Evolutionary conservation across 2,329 filamentous ascomycete species (phyloP).

Genomic region (Chaetomium globosum): DNA sequence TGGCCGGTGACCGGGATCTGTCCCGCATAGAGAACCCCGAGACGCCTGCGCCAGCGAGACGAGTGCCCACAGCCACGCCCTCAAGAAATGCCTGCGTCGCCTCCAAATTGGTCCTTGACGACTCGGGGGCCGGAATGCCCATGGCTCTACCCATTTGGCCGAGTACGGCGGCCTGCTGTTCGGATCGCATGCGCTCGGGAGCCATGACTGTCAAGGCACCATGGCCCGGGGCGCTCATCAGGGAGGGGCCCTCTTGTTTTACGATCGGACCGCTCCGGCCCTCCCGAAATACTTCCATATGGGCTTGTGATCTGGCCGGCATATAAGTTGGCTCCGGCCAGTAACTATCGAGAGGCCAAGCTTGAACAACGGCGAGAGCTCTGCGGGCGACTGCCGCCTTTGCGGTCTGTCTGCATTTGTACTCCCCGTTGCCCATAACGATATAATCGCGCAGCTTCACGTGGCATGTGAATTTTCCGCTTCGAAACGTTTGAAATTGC

Average conservation of each 20-base stretch:
- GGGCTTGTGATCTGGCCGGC: neutral
- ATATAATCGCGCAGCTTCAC: slow-evolving; percentile 18
- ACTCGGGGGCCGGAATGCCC: slow-evolving; percentile 13
- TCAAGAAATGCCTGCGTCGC: slow-evolving; percentile 34
- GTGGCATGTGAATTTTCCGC: slow-evolving; percentile 17
- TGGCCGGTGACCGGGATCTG: slow-evolving; percentile 16
- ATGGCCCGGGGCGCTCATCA: neutral
- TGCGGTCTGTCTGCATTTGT: slow-evolving; percentile 9
- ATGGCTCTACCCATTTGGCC: neutral
- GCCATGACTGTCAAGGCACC: neutral
- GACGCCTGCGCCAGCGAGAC: slow-evolving; percentile 13
- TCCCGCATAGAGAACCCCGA: neutral
- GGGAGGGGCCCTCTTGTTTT: neutral
- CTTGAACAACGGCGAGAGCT: slow-evolving; percentile 22
- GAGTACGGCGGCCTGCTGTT: neutral
- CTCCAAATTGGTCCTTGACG: slow-evolving; percentile 22
- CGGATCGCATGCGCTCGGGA: neutral
- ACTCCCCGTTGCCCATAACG: slow-evolving; percentile 8
- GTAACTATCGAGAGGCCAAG: neutral
- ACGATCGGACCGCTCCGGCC: neutral
- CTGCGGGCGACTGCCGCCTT: slow-evolving; percentile 26
- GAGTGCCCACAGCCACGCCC: slow-evolving; percentile 32
- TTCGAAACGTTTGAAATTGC: neutral
- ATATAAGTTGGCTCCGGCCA: neutral
- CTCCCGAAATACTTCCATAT: neutral